Conservation (phyloP, 768 basidiomycete species). For the Lentinula guzmanii region DNA sequence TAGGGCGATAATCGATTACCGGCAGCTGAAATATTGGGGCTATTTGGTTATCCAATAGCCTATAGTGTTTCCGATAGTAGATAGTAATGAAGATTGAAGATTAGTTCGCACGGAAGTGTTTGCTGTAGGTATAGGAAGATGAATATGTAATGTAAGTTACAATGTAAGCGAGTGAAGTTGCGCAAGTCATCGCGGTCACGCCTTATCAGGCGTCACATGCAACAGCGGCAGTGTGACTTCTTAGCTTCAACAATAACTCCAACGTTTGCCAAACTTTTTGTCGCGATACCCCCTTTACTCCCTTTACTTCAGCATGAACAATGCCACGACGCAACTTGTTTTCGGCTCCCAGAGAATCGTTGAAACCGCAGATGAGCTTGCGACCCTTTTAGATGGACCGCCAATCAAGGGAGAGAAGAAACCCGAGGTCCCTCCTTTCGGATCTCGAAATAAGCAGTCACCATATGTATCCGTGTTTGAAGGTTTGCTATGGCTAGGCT, state of each 20-base stretch:
- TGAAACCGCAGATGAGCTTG: neutral
- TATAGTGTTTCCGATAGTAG: too few relatives aligned
- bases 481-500: neutral
- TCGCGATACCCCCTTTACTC: neutral
- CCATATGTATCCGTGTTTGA: slow-evolving; percentile 4
- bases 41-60: too few relatives aligned
- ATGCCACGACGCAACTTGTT: neutral
- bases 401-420: neutral
- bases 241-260: neutral
- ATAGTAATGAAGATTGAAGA: too few relatives aligned
- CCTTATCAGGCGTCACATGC: too few relatives aligned
- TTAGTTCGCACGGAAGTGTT: too few relatives aligned
- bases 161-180: too few relatives aligned
- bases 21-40: too few relatives aligned
- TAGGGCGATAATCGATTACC: too few relatives aligned
- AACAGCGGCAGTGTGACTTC: neutral
- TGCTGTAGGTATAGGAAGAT: too few relatives aligned
- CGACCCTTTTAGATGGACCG: neutral
- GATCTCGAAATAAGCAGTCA: neutral
- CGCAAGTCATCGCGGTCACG: too few relatives aligned
- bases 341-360: slow-evolving; percentile 1
- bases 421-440: neutral
- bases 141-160: too few relatives aligned
- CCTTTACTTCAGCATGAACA: neutral
- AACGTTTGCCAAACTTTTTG: neutral